Conservation (phyloP, 345 rosid species). For the Eucalyptus microcorys region DNA sequence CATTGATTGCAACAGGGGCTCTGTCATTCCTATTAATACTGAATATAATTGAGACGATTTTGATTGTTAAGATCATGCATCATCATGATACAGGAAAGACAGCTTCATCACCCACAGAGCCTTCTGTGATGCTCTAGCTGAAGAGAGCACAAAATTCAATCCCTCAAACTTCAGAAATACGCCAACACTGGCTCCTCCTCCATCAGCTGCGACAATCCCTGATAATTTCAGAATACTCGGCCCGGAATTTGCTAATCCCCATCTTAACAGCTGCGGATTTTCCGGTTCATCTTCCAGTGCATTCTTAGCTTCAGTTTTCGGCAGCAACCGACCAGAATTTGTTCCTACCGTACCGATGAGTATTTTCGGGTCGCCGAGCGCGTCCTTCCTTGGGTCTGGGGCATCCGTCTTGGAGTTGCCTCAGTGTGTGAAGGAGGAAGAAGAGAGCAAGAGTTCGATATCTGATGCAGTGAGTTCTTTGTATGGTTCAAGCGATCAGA, state of each 20-base stretch:
- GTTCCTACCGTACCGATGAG: background rate
- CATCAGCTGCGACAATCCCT: background rate
- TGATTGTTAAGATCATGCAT: background rate
- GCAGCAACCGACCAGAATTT: background rate
- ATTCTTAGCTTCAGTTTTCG: background rate
- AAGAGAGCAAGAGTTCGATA: background rate
- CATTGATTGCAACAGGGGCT: background rate
- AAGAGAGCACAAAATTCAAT: conserved; percentile 23
- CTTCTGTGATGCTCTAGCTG: conserved; percentile 42
- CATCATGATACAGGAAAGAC: conserved; percentile 22
- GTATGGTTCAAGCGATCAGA: background rate
- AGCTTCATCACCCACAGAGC: conserved; percentile 51
- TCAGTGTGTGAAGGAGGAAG: background rate
- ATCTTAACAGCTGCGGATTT: background rate
- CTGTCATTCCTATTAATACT: background rate
- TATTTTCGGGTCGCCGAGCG: background rate
- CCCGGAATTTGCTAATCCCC: background rate
- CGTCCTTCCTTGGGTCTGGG: background rate
- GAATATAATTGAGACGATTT: background rate
- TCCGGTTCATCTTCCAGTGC: background rate
- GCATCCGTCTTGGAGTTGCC: background rate
- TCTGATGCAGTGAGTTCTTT: background rate
- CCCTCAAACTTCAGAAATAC: conserved; percentile 3
- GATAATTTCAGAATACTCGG: background rate
- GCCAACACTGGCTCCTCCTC: background rate